phyloP scores from a whole-genome alignment of 345 rosid genomes.

The Draba incana region DNA sequence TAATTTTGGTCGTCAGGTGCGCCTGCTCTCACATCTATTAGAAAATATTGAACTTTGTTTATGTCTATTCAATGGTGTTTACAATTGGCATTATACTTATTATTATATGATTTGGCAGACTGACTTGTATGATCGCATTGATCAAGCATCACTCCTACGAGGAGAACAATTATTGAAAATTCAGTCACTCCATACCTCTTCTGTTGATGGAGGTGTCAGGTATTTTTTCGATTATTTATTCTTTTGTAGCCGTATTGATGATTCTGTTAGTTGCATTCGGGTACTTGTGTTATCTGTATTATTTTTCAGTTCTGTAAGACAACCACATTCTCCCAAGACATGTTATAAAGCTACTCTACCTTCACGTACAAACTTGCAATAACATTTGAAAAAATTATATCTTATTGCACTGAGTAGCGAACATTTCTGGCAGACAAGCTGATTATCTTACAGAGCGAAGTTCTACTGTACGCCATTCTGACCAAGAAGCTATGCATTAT shows the following conservation, averaged over 20 bases:
- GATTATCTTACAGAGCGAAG: conserved; percentile 89
- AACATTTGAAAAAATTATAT: conserved; percentile 25
- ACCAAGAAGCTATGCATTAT: conserved; percentile 69
- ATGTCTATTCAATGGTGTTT: not conserved
- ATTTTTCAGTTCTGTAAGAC: conserved; percentile 10
- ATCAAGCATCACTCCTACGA: conserved; percentile 76
- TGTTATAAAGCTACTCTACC: conserved; percentile 13
- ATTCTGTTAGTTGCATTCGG: conserved; percentile 13
- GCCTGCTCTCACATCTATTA: conserved; percentile 1
- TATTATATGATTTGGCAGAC: conserved; percentile 50
- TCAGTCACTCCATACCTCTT: conserved; percentile 67
- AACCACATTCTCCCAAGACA: conserved; percentile 34
- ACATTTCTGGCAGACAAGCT: conserved; percentile 93
- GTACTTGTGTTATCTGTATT: conserved; percentile 19
- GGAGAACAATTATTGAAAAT: conserved; percentile 83
- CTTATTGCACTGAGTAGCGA: conserved; percentile 71
- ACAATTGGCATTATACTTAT: not conserved
- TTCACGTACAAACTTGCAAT: conserved; percentile 28
- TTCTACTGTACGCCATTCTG: conserved; percentile 69
- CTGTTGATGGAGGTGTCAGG: conserved; percentile 81
- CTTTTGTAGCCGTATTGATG: conserved; percentile 1
- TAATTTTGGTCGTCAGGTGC: conserved; percentile 80
- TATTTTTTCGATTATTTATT: conserved; percentile 41
- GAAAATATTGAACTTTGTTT: conserved; percentile 6
- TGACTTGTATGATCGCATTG: conserved; percentile 74